Base-by-base conservation (phyloP, 1,139 yeast genomes). In the Candida sanyaensis region DNA sequence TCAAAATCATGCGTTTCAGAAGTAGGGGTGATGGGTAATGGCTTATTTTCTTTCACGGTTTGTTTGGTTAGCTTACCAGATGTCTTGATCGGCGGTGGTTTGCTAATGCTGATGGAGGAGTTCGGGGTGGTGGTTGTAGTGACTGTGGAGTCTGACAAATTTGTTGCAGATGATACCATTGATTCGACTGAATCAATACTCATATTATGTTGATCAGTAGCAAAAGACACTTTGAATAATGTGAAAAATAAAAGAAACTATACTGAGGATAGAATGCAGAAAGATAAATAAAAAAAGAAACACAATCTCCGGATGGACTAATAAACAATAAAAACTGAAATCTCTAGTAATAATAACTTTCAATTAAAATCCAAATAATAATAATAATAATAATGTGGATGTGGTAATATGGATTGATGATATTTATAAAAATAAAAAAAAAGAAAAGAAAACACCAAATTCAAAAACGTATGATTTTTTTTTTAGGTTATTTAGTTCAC, bases 131-230 rank as follows among this genome's bases (percentile, higher is more conserved):
- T 37, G 12, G 46, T 8, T 11, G 32, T 32, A 27, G 32, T 13
- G 30, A 32, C 27, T 11, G 46, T 37, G 13, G 41, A 13, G 10
- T 37, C 37, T 3, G 42, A 21, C 23, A 37, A 11, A 30, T 34
- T 43, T 6, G 30, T 43, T 7, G 24, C 31, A 8, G 46, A 42
- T 21, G 46, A 43, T 9, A 43, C 46, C 46, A 43, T 37, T 12
- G 46, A 43, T 7, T 43, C 46, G 5, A 43, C 46, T 12, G 46
- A 43, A 31, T 43, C 46, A 30, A 34, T 23, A 33, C 46, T 43
- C 11, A 7, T 24, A n/a, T 30, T 30, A 17, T 29, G 37, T 31
- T 27, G 26, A 6, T 42, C 12, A 8, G 31, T 28, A 36, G 30
- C 31, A 30, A 37, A 8, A 41, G 32, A 27, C 45, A 42, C 28